Evolutionary conservation across 73 alveolate species (phyloP).

Genomic region (Stentor coeruleus): DNA sequence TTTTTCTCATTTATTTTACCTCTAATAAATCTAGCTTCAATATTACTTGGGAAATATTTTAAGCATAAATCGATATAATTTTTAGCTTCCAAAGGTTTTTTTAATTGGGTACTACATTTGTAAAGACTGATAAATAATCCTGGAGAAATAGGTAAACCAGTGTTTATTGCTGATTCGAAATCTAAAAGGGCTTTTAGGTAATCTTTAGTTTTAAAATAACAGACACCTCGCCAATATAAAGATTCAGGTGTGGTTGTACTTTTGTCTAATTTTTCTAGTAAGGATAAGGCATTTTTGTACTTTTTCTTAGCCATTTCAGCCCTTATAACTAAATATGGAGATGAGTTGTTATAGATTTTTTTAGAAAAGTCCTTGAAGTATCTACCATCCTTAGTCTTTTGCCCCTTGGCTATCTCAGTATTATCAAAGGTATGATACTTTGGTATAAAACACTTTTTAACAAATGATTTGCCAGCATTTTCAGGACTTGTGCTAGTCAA

Average conservation of each 20-base stretch:
- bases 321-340: too few relatives aligned
- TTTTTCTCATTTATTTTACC: not conserved
- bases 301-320: not conserved
- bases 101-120: not conserved
- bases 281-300: not conserved
- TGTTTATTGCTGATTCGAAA: not conserved
- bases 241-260: not conserved
- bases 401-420: too few relatives aligned
- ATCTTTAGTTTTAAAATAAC: not conserved
- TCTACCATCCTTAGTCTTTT: too few relatives aligned
- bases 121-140: not conserved
- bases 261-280: not conserved
- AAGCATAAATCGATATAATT: not conserved
- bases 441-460: too few relatives aligned
- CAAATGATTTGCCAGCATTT: too few relatives aligned
- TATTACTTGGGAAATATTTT: not conserved
- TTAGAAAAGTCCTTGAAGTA: too few relatives aligned
- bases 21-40: not conserved
- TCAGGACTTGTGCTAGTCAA: too few relatives aligned
- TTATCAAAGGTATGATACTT: too few relatives aligned
- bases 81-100: not conserved
- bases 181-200: not conserved
- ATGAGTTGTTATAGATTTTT: too few relatives aligned
- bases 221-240: conserved; percentile 9
- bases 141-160: not conserved